Evolutionary conservation across 1,139 yeast genomes (phyloP).

Genomic region (Blastobotrys capitulatus): DNA sequence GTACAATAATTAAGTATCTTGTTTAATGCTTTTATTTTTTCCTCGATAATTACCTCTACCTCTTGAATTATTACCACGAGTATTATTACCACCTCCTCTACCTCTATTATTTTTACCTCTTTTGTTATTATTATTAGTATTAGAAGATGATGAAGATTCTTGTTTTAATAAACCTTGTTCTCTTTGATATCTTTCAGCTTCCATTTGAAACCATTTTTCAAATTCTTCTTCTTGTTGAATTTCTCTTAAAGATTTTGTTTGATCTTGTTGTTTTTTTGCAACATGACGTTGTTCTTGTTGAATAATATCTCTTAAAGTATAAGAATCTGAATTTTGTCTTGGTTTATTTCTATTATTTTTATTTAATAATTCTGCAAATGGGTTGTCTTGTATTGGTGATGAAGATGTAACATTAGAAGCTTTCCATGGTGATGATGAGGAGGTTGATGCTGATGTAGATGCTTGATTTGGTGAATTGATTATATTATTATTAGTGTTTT

Average conservation of each 20-base stretch:
- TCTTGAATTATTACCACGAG: not conserved
- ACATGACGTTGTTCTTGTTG: constrained; percentile 46
- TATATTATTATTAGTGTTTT: constrained; percentile 21
- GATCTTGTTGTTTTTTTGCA: constrained; percentile 35
- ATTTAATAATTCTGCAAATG: constrained; percentile 1
- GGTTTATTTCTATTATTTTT: constrained; percentile 15
- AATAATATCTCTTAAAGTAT: constrained; percentile 35
- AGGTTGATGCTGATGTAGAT: not conserved
- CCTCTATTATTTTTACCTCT: constrained; percentile 2
- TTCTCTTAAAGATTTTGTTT: constrained; percentile 50
- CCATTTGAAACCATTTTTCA: constrained; percentile 78
- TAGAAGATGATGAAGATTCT: not conserved
- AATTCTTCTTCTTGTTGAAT: constrained; percentile 76
- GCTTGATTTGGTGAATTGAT: too few relatives aligned
- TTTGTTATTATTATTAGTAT: not conserved
- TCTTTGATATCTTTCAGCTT: constrained; percentile 28
- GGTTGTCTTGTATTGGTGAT: not conserved
- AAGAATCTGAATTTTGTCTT: constrained; percentile 14
- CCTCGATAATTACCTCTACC: not conserved
- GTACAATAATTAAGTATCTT: not conserved
- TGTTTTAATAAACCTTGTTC: not conserved
- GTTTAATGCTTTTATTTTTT: not conserved
- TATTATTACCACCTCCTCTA: constrained; percentile 3
- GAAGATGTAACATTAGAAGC: not conserved
- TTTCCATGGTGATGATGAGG: constrained; percentile 11